Evolutionary conservation across 805 yeast genomes (phyloP).

Genomic region (Ogataea chonburiensis): DNA sequence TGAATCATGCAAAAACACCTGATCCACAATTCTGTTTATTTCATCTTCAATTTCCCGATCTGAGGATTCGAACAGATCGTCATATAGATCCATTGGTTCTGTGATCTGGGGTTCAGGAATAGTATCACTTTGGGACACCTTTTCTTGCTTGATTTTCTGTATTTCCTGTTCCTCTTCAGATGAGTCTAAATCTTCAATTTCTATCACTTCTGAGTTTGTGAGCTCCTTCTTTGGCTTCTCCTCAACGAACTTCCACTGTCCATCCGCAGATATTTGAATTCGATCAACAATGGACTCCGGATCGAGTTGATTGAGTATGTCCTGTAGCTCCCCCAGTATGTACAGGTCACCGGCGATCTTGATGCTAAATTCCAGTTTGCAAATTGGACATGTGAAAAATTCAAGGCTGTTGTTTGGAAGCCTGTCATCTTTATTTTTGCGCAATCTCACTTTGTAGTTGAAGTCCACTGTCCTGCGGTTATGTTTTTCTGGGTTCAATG

Average conservation of each 20-base stretch:
- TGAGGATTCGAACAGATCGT: constrained; percentile 19
- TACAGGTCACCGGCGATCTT: constrained; percentile 33
- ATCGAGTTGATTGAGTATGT: constrained; percentile 24
- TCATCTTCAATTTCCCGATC: constrained; percentile 14
- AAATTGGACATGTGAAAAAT: constrained; percentile 36
- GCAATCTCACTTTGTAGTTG: constrained; percentile 23
- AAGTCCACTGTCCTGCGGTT: constrained; percentile 25
- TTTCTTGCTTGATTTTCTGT: constrained; percentile 3
- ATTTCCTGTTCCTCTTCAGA: constrained; percentile 18
- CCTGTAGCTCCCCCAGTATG: constrained; percentile 32
- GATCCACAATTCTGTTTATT: constrained; percentile 18
- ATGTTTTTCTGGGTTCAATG: constrained; percentile 21
- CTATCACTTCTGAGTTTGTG: constrained; percentile 20
- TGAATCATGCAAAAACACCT: constrained; percentile 5
- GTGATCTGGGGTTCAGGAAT: neutral
- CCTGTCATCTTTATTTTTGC: constrained; percentile 19
- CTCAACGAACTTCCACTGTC: constrained; percentile 25
- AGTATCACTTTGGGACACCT: constrained; percentile 2
- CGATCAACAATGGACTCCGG: constrained; percentile 19
- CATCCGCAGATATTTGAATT: constrained; percentile 30
- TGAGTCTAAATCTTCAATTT: constrained; percentile 19
- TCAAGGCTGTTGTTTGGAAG: constrained; percentile 29
- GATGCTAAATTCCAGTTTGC: constrained; percentile 36
- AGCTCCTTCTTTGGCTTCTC: constrained; percentile 7
- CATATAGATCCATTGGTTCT: constrained; percentile 12